A percentile compares a stretch with the other conserved stretches of the same genome.
phyloP scores from a whole-genome alignment of 2,329 filamentous ascomycete genomes.

The Ilyonectria sp. region DNA sequence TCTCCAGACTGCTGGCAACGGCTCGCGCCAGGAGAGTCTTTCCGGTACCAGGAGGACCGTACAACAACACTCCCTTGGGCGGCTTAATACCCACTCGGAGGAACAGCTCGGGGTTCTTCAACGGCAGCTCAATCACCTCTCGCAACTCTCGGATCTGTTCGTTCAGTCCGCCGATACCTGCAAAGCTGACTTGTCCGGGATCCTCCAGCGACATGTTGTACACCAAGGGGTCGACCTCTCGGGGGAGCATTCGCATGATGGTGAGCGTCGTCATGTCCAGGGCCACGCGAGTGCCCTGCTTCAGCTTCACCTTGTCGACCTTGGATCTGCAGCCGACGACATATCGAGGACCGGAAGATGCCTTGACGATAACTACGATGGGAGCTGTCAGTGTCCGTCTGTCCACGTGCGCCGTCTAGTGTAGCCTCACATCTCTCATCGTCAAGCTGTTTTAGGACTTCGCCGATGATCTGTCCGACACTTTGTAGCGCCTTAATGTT shows the following conservation, averaged over 20 bases:
- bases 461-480: slow-evolving; percentile 98
- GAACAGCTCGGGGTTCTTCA: slow-evolving; percentile 99
- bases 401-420: slow-evolving; percentile 17
- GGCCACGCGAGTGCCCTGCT: slow-evolving; percentile 97
- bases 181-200: slow-evolving; percentile 97
- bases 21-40: slow-evolving; percentile 96
- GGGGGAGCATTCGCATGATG: slow-evolving; percentile 99
- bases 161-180: slow-evolving; percentile 96
- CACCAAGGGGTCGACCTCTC: slow-evolving; percentile 97
- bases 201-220: slow-evolving; percentile 99
- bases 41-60: slow-evolving; percentile 95
- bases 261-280: slow-evolving; percentile 99
- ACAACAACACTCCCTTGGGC: slow-evolving; percentile 95
- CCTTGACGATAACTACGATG: slow-evolving; percentile 92
- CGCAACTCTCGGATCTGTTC: slow-evolving; percentile 98
- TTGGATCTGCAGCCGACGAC: slow-evolving; percentile 98
- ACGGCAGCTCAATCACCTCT: slow-evolving; percentile 96
- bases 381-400: slow-evolving; percentile 39
- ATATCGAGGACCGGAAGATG: slow-evolving; percentile 96
- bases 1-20: slow-evolving; percentile 96
- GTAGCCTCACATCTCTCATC: slow-evolving; percentile 90
- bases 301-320: slow-evolving; percentile 96
- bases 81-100: slow-evolving; percentile 98
- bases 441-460: slow-evolving; percentile 98
- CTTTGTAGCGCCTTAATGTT: slow-evolving; percentile 99